Percentiles rank a stretch among this genome's conserved stretches.
phyloP scores from a whole-genome alignment of 2,329 filamentous ascomycete genomes.

The Xylaria sp. region DNA sequence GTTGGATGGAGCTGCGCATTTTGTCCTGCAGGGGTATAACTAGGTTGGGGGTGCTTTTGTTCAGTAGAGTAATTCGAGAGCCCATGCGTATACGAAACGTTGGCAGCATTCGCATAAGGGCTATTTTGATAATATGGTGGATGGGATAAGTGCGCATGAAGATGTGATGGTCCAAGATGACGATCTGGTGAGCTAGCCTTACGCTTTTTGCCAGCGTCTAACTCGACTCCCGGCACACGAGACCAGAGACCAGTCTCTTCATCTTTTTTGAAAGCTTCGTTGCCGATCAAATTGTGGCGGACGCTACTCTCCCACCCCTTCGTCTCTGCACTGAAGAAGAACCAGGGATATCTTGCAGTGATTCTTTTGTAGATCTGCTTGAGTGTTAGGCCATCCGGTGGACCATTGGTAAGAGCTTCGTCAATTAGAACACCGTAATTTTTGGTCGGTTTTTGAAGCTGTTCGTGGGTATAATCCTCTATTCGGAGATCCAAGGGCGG shows the following conservation, averaged over 20 bases:
- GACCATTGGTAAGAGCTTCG: constrained; percentile 65
- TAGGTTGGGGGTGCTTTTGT: constrained; percentile 40
- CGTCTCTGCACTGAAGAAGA: constrained; percentile 68
- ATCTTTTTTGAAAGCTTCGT: constrained; percentile 69
- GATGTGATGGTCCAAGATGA: constrained; percentile 44
- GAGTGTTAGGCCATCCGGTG: constrained; percentile 63
- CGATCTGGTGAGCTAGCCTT: constrained; percentile 65
- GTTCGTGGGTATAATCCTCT: constrained; percentile 66
- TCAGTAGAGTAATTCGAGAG: constrained; percentile 41
- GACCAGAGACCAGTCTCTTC: constrained; percentile 66
- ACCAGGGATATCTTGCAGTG: constrained; percentile 66
- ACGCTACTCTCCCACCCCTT: constrained; percentile 75
- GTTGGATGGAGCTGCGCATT: constrained; percentile 38
- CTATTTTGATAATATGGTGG: constrained; percentile 47
- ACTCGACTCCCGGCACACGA: constrained; percentile 65
- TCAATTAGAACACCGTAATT: constrained; percentile 71
- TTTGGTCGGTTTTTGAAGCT: constrained; percentile 69
- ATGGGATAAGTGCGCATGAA: constrained; percentile 45
- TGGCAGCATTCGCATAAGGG: constrained; percentile 44
- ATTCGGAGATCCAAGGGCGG: constrained; percentile 65
- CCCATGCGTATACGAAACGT: constrained; percentile 39
- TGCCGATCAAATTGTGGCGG: constrained; percentile 71
- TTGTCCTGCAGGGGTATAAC: constrained; percentile 41
- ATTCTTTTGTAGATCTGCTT: constrained; percentile 73
- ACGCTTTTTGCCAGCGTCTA: constrained; percentile 70